Conservation (phyloP, 371 early-diverging fungal species). For the Apophysomyces variabilis region DNA sequence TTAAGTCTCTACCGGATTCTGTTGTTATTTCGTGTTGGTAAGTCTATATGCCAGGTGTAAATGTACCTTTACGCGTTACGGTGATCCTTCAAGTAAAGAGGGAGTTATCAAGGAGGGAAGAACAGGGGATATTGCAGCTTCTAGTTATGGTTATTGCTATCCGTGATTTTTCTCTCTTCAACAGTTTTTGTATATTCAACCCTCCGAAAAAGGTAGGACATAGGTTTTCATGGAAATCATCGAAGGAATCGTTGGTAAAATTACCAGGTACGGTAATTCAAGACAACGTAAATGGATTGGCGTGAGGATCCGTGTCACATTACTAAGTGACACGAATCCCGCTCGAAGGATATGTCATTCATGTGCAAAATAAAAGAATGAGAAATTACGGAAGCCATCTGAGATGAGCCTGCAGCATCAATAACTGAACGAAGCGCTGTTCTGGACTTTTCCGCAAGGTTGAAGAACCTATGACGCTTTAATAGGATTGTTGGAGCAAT, state of each 20-base stretch:
- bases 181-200: neutral
- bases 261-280: neutral
- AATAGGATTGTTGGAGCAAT: neutral
- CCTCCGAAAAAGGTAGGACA: neutral
- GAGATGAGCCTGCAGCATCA: neutral
- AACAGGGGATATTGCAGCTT: no score
- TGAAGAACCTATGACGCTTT: neutral
- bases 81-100: no score
- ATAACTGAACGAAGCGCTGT: neutral
- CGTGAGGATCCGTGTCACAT: constrained; percentile 8
- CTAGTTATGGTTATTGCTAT: neutral
- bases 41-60: neutral
- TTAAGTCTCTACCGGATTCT: neutral
- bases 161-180: neutral
- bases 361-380: neutral
- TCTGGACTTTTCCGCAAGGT: neutral
- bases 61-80: no score
- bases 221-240: neutral
- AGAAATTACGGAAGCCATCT: neutral
- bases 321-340: neutral
- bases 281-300: neutral
- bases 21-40: neutral
- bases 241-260: neutral
- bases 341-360: constrained; percentile 4
- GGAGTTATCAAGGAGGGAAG: no score